Evolutionary conservation across 805 yeast species (phyloP).

Genomic region (Metschnikowia cerradonensis): DNA sequence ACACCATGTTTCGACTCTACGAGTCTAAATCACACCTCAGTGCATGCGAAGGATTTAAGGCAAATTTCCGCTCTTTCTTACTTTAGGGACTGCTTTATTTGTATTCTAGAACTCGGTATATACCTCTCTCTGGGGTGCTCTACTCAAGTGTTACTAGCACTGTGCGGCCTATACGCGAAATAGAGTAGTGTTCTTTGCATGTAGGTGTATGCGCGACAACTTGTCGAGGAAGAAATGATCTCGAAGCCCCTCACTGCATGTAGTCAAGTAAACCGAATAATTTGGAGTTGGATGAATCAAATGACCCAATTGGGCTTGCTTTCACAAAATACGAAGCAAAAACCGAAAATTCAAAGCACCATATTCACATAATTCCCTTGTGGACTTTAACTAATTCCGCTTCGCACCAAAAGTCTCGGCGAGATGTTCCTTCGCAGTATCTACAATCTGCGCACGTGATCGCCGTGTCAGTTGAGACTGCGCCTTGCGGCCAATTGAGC

Average conservation of each 20-base stretch:
- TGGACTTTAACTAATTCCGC: neutral
- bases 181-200: neutral
- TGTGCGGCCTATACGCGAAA: neutral
- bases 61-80: neutral
- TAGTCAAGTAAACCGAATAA: neutral
- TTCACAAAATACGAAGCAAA: neutral
- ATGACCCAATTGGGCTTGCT: no score
- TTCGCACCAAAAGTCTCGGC: neutral
- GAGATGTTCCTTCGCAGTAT: neutral
- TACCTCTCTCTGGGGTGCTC: neutral
- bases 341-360: no score
- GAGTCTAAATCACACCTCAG: neutral
- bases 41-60: neutral
- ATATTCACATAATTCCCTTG: neutral
- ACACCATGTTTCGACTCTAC: neutral
- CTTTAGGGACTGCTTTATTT: neutral
- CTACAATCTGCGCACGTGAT: neutral
- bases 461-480: neutral
- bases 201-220: neutral
- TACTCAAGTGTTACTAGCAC: neutral
- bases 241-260: neutral
- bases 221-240: neutral
- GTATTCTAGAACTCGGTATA: neutral
- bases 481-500: conserved; percentile 1
- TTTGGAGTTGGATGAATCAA: neutral